Percentiles rank a stretch among this genome's conserved stretches.
These are phyloP conservation scores for Schizothecium vesticola DNA, from an alignment of 495 filamentous ascomycete species.

Conservation along the genomic window DNA sequence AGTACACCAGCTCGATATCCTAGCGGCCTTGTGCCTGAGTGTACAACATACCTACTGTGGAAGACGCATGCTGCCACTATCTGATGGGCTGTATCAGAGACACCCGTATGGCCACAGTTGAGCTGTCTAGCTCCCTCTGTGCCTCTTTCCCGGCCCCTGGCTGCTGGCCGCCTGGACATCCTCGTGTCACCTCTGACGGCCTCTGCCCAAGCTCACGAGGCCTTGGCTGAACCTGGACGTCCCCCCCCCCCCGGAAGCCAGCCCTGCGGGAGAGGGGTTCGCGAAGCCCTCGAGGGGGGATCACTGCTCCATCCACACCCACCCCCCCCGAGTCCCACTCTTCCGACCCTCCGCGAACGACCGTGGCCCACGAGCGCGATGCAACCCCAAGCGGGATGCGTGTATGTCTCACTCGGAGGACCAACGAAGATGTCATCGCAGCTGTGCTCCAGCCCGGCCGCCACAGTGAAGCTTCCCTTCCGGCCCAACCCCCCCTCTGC, in stretches of 20 bases:
- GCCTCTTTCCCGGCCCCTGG: background rate
- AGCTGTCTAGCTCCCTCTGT: background rate
- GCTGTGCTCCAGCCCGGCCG: conserved; percentile 3
- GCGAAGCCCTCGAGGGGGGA: background rate
- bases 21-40: background rate
- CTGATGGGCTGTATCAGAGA: background rate
- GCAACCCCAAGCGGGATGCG: conserved; percentile 13
- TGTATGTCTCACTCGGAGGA: conserved; percentile 8
- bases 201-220: background rate
- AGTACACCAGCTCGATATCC: background rate
- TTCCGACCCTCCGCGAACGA: background rate
- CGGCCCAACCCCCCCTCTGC: background rate
- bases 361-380: background rate
- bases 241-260: background rate
- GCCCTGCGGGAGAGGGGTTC: background rate
- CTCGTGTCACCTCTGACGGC: background rate
- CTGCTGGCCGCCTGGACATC: background rate
- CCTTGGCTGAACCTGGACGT: background rate
- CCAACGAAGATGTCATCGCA: conserved; percentile 15
- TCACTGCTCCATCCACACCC: background rate
- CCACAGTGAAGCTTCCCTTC: background rate
- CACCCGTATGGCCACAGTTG: background rate
- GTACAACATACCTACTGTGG: background rate
- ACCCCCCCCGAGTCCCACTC: background rate
- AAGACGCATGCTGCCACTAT: background rate